Percentiles rank a stretch among this genome's conserved stretches.
phyloP scores from a whole-genome alignment of 2,329 filamentous ascomycete species.

The Colletotrichum graminicola region DNA sequence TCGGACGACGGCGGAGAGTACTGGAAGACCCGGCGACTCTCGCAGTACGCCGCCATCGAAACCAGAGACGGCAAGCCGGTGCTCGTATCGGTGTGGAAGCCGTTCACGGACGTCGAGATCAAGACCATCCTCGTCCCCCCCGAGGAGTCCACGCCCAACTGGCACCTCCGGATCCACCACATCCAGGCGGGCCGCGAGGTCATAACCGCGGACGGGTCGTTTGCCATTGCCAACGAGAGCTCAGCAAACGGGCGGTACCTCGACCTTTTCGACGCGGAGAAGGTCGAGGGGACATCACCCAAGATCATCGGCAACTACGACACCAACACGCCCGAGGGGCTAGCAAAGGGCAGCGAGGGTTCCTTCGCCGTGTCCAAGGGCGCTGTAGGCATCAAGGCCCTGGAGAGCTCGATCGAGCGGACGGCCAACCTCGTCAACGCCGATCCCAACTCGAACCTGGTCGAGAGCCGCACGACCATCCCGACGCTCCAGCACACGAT shows the following conservation, averaged over 20 bases:
- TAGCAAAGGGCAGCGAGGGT: conserved; percentile 62
- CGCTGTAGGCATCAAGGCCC: conserved; percentile 68
- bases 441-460: conserved; percentile 83
- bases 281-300: conserved; percentile 64
- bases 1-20: conserved; percentile 83
- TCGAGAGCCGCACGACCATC: conserved; percentile 78
- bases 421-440: conserved; percentile 77
- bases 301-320: conserved; percentile 73
- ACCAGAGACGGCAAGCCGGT: conserved; percentile 67
- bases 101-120: conserved; percentile 76
- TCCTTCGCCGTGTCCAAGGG: conserved; percentile 69
- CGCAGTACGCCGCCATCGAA: conserved; percentile 73
- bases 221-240: conserved; percentile 73
- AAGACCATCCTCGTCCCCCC: conserved; percentile 76
- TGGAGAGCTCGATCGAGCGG: conserved; percentile 63
- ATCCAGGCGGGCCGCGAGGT: conserved; percentile 72
- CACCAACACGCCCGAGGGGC: conserved; percentile 65
- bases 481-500: conserved; percentile 76
- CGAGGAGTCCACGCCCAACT: conserved; percentile 68
- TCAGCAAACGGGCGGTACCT: conserved; percentile 62
- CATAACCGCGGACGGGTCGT: conserved; percentile 80
- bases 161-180: conserved; percentile 76
- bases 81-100: conserved; percentile 77
- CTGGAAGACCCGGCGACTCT: conserved; percentile 81
- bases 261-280: conserved; percentile 57